These are phyloP conservation scores for Schizochytrium sp. DNA, from an alignment of 108 stramenopile genomes.

Conservation along the genomic window DNA sequence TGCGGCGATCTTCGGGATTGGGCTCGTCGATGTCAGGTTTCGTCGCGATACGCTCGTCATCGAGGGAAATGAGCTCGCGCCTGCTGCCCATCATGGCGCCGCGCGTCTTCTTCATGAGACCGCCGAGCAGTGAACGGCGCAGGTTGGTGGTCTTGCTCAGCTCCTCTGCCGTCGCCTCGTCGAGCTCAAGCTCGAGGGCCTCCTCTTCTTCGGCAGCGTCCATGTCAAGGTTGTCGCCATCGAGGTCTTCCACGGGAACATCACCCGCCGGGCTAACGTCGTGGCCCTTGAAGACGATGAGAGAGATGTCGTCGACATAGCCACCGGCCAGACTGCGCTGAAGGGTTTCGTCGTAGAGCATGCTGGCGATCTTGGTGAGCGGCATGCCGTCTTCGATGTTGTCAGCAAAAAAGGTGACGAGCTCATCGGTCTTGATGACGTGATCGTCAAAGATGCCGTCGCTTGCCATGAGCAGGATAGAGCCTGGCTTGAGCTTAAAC, in stretches of 20 bases:
- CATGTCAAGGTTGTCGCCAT: neutral
- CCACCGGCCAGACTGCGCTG: neutral
- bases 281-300: neutral
- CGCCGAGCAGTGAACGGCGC: neutral
- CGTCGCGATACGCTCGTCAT: neutral
- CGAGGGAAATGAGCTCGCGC: neutral
- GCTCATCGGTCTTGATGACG: neutral
- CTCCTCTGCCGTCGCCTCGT: neutral
- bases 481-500: neutral
- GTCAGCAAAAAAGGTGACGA: neutral
- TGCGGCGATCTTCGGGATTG: slow-evolving; percentile 4
- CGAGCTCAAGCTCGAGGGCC: neutral
- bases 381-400: neutral
- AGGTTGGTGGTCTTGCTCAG: neutral
- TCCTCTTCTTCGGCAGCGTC: neutral
- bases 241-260: neutral
- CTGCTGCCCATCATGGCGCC: neutral
- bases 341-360: neutral
- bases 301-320: slow-evolving; percentile 11
- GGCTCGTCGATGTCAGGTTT: neutral
- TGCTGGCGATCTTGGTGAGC: neutral
- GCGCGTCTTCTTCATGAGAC: neutral
- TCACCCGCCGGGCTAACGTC: neutral
- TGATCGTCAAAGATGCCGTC: slow-evolving; percentile 8
- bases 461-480: neutral